Base-by-base conservation (phyloP, 306 rosid species). In the Castanospermum australe region DNA sequence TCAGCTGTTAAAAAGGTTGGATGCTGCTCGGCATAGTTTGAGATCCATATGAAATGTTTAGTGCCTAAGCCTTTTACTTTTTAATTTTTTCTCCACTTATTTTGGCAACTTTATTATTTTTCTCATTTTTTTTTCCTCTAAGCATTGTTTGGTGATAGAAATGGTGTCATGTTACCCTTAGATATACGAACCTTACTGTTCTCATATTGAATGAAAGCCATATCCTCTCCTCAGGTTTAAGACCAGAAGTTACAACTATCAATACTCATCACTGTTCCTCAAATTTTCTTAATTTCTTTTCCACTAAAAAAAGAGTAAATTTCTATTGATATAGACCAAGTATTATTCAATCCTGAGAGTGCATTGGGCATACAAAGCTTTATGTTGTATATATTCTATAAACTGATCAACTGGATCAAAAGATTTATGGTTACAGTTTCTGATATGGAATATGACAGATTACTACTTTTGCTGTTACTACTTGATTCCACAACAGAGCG, bases 1-100 rank as follows among this genome's bases (percentile, higher is more conserved):
- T 92, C 97, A 0, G 95, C 93, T 56, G 89, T 86, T 51, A 92
- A 92, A 67, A 82, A 79, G 36, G 81, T 66, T 7, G 97, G 97
- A 77, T 92, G 97, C 80, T 92, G 97, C 81, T 88, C 95, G 3
- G 81, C 92, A 14, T 90, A 88, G 89, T 68, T 79, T 75, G 61
- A 42, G 66, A 71, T 60, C 71, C 67, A 65, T 76, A 59, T 61
- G 32, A 79, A 60, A 50, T 72, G 64, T 73, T 80, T 80, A 65
- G 51, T 67, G 67, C 73, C 66, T 65, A 79, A 25, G 17, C 61
- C 51, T 60, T 35, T 55, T 42, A 14, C 42, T 32, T 61, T 44
- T 39, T 66, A 73, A 50, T 74, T 60, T 39, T 54, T 15, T n/a
- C 52, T 12, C 74, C 71, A 39, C 77, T 77, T 44, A n/a, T 71